Percentiles rank a stretch among this genome's conserved stretches.
Conservation (phyloP, 805 yeast species). For the Barnettozyma botsteinii region DNA sequence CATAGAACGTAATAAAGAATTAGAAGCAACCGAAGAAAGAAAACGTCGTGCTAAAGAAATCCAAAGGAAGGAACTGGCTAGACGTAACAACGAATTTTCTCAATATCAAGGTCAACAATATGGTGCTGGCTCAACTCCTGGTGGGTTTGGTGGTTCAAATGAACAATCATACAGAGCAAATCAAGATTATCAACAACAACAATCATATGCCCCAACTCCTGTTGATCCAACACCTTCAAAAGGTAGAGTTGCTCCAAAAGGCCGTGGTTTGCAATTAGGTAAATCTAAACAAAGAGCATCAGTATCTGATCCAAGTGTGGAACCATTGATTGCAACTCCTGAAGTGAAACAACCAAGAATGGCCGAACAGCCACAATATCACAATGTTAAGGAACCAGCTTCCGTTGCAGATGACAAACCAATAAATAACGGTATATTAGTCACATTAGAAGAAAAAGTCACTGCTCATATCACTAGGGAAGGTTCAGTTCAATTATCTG, state of each 20-base stretch:
- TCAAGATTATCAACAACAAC: constrained; percentile 13
- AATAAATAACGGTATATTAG: constrained; percentile 69
- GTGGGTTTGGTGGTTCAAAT: constrained; percentile 4
- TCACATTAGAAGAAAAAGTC: constrained; percentile 71
- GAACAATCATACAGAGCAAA: constrained; percentile 9
- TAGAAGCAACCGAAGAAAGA: constrained; percentile 95
- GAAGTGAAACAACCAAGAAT: constrained; percentile 21
- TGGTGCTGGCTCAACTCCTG: constrained; percentile 8
- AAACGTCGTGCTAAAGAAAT: constrained; percentile 91
- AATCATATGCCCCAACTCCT: constrained; percentile 20
- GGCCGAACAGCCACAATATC: constrained; percentile 13
- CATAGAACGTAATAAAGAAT: constrained; percentile 92
- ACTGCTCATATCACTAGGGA: constrained; percentile 78
- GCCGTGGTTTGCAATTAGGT: constrained; percentile 78
- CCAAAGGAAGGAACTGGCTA: constrained; percentile 71
- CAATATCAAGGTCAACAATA: constrained; percentile 3
- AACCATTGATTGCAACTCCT: constrained; percentile 28
- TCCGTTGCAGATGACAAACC: constrained; percentile 26
- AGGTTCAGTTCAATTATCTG: constrained; percentile 64
- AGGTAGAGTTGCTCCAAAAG: constrained; percentile 39
- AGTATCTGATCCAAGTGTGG: constrained; percentile 18
- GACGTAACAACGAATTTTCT: constrained; percentile 34
- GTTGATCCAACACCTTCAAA: constrained; percentile 18
- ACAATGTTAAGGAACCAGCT: constrained; percentile 7
- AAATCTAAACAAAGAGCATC: constrained; percentile 31